Percentiles rank a stretch among this genome's conserved stretches.
phyloP scores from a whole-genome alignment of 2,329 filamentous ascomycete species.

The Xylariaceae sp. region DNA sequence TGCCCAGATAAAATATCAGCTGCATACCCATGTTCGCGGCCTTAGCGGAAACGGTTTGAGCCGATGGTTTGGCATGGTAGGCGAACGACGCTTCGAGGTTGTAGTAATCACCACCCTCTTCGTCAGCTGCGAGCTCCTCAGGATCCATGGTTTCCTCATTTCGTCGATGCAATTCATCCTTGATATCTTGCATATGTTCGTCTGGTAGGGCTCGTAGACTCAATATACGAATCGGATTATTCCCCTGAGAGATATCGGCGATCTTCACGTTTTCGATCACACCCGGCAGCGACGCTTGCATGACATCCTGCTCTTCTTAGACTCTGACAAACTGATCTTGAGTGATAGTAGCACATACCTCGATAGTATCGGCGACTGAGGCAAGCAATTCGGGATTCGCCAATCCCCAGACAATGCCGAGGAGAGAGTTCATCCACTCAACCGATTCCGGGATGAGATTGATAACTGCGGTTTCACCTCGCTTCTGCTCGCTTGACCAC shows the following conservation, averaged over 20 bases:
- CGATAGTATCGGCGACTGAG: constrained; percentile 84
- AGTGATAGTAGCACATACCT: constrained; percentile 35
- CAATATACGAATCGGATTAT: constrained; percentile 81
- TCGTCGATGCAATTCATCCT: constrained; percentile 71
- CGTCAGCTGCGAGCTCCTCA: constrained; percentile 79
- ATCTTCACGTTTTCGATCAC: constrained; percentile 93
- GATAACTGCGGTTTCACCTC: constrained; percentile 77
- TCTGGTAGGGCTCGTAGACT: constrained; percentile 84
- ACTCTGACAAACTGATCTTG: neutral
- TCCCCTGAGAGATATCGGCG: constrained; percentile 90
- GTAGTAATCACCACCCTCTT: constrained; percentile 88
- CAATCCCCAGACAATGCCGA: constrained; percentile 81
- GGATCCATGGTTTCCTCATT: constrained; percentile 79
- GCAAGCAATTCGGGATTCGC: constrained; percentile 94
- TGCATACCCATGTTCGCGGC: constrained; percentile 97
- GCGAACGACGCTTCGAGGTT: constrained; percentile 87
- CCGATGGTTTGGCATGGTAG: constrained; percentile 78
- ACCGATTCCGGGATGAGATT: constrained; percentile 92
- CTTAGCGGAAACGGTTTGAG: constrained; percentile 66
- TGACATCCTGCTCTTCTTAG: constrained; percentile 60
- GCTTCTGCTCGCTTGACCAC: constrained; percentile 80
- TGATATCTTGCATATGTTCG: constrained; percentile 72
- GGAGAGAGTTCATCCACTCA: constrained; percentile 90
- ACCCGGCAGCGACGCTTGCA: constrained; percentile 89
- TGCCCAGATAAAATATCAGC: constrained; percentile 85